These are phyloP conservation scores for Echeveria elegans DNA, from an alignment of 164 flowering plant genomes.

Conservation along the genomic window DNA sequence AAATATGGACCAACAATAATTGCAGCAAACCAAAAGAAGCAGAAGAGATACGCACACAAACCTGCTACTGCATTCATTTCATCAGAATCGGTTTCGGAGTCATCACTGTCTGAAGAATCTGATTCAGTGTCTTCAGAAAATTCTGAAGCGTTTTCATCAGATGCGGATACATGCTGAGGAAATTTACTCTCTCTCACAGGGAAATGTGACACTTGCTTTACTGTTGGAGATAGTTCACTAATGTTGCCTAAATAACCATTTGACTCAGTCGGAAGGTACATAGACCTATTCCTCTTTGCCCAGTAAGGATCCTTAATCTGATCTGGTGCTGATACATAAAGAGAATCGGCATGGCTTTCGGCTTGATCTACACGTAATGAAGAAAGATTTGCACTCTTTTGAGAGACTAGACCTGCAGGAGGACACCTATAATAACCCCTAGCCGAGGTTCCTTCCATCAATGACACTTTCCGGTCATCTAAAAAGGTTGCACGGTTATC, in stretches of 20 bases:
- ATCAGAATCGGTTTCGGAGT: conserved; percentile 39
- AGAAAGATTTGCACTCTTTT: conserved; percentile 28
- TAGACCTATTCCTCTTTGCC: conserved; percentile 47
- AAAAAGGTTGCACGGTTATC: too few species aligned
- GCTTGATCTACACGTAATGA: conserved; percentile 20
- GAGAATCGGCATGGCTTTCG: conserved; percentile 25
- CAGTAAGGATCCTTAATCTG: conserved; percentile 23
- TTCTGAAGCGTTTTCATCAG: conserved; percentile 38
- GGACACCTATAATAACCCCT: conserved; percentile 40
- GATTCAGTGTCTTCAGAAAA: conserved; percentile 51
- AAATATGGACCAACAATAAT: conserved; percentile 42
- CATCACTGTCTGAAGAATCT: conserved; percentile 58
- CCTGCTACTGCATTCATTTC: conserved; percentile 49
- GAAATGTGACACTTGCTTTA: conserved; percentile 26
- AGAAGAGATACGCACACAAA: conserved; percentile 14
- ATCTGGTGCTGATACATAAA: conserved; percentile 31
- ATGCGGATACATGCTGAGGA: conserved; percentile 22
- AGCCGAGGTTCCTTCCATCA: conserved; percentile 26
- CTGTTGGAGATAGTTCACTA: conserved; percentile 23
- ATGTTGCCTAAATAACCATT: conserved; percentile 24
- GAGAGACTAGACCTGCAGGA: conserved; percentile 39
- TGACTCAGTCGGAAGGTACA: conserved; percentile 37
- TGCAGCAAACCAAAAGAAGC: conserved; percentile 15
- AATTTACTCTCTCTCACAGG: conserved; percentile 20
- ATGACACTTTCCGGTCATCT: too few species aligned